phyloP scores from a whole-genome alignment of 2,329 filamentous ascomycete species.

The Arthroderma sp. region DNA sequence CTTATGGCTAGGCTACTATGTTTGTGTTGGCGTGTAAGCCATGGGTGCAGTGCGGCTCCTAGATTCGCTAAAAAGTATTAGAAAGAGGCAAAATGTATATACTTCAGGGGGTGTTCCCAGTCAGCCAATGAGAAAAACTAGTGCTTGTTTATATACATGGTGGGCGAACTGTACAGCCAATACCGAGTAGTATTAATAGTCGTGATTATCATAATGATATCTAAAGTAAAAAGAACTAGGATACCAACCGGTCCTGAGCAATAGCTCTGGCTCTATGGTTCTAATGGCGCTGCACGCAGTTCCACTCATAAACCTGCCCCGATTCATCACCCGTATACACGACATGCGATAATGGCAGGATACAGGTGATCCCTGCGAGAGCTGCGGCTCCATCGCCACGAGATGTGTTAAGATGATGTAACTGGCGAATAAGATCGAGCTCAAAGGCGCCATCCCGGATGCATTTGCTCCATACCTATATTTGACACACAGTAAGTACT shows the following conservation, averaged over 20 bases:
- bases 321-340: conserved; percentile 93
- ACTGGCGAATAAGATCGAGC: conserved; percentile 63
- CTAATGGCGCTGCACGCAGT: conserved; percentile 42
- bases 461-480: conserved; percentile 46
- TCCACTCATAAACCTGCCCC: conserved; percentile 62
- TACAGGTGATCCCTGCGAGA: conserved; percentile 65
- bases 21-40: conserved; percentile 16
- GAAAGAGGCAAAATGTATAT: too few relatives aligned
- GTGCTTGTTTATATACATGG: not conserved
- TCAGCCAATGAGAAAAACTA: not conserved
- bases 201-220: not conserved
- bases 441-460: conserved; percentile 56
- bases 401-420: conserved; percentile 66
- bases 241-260: not conserved
- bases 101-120: not conserved
- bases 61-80: too few relatives aligned
- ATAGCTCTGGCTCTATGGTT: not conserved
- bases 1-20: conserved; percentile 17
- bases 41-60: too few relatives aligned
- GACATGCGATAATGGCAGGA: conserved; percentile 67
- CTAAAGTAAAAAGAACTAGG: not conserved
- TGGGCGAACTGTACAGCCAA: not conserved
- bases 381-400: conserved; percentile 47
- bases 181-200: not conserved
- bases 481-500: not conserved